These are phyloP conservation scores for Powellomyces hirtus DNA, from an alignment of 192 early-diverging fungal genomes.

Conservation along the genomic window DNA sequence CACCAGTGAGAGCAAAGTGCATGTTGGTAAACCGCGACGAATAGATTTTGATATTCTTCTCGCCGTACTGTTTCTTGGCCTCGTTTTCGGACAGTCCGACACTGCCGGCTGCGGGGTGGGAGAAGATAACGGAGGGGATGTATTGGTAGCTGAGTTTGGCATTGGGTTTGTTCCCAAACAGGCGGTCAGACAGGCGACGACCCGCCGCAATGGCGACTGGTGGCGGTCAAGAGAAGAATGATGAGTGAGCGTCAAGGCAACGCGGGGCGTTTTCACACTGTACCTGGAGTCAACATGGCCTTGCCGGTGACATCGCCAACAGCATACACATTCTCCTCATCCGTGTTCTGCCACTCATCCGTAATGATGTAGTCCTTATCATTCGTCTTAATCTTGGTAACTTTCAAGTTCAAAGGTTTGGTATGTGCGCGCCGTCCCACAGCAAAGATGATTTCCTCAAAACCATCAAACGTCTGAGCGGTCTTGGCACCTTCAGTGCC, in stretches of 20 bases:
- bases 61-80: slow-evolving; percentile 72
- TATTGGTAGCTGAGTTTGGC: slow-evolving; percentile 89
- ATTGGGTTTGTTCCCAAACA: slow-evolving; percentile 76
- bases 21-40: slow-evolving; percentile 86
- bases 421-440: slow-evolving; percentile 81
- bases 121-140: slow-evolving; percentile 95
- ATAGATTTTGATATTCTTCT: slow-evolving; percentile 83
- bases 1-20: slow-evolving; percentile 65
- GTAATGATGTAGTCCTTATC: slow-evolving; percentile 71
- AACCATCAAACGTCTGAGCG: slow-evolving; percentile 47
- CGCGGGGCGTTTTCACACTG: slow-evolving; percentile 11
- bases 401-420: slow-evolving; percentile 65
- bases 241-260: not conserved
- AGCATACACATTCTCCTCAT: slow-evolving; percentile 68
- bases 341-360: slow-evolving; percentile 88
- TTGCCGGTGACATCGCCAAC: slow-evolving; percentile 93
- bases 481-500: slow-evolving; percentile 28
- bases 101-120: slow-evolving; percentile 84
- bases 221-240: slow-evolving; percentile 5
- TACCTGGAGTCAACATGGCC: slow-evolving; percentile 88
- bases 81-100: slow-evolving; percentile 87
- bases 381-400: slow-evolving; percentile 61
- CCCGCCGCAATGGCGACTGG: slow-evolving; percentile 94
- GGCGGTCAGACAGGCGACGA: slow-evolving; percentile 80
- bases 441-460: slow-evolving; percentile 89